These are phyloP conservation scores for Eucalyptus curtisii DNA, from an alignment of 345 rosid genomes.

Conservation along the genomic window DNA sequence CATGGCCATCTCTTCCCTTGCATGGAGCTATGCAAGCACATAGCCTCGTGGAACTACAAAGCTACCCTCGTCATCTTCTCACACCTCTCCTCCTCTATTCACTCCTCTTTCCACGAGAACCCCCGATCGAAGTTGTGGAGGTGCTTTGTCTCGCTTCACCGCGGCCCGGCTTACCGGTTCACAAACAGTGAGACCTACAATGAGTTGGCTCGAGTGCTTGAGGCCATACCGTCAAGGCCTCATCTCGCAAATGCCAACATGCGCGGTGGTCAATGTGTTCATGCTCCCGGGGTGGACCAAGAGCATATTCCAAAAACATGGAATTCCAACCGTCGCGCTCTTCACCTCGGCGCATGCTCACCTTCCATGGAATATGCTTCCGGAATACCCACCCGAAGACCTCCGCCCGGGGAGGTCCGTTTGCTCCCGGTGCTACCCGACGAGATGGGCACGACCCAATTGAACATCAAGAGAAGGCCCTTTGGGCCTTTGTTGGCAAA, in stretches of 20 bases:
- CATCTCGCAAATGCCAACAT: not conserved
- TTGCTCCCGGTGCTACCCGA: conserved; percentile 3
- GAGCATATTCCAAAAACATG: not conserved
- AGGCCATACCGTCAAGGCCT: not conserved
- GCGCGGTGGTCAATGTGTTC: conserved; percentile 1
- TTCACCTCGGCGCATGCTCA: conserved; percentile 20
- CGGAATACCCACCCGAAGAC: not conserved
- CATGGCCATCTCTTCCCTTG: conserved; percentile 33
- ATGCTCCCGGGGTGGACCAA: conserved; percentile 7
- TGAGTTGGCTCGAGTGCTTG: not conserved
- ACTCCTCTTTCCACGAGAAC: conserved; percentile 7
- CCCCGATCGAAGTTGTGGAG: conserved; percentile 5
- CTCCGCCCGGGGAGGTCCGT: not conserved
- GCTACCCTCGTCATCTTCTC: conserved; percentile 15
- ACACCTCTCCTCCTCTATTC: conserved; percentile 14
- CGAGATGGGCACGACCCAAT: conserved; percentile 2
- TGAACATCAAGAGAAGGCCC: conserved; percentile 5
- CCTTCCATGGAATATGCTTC: conserved; percentile 15
- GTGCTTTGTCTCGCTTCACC: conserved; percentile 1
- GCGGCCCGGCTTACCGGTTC: not conserved
- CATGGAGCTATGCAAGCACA: conserved; percentile 21
- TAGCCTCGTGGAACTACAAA: conserved; percentile 14
- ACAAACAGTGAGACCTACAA: not conserved
- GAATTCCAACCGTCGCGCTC: conserved; percentile 2
- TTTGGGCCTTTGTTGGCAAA: not conserved